Percentiles rank a stretch among this genome's conserved stretches.
phyloP scores from a whole-genome alignment of 352 stramenopile genomes.

The Globisporangium iwayamae region DNA sequence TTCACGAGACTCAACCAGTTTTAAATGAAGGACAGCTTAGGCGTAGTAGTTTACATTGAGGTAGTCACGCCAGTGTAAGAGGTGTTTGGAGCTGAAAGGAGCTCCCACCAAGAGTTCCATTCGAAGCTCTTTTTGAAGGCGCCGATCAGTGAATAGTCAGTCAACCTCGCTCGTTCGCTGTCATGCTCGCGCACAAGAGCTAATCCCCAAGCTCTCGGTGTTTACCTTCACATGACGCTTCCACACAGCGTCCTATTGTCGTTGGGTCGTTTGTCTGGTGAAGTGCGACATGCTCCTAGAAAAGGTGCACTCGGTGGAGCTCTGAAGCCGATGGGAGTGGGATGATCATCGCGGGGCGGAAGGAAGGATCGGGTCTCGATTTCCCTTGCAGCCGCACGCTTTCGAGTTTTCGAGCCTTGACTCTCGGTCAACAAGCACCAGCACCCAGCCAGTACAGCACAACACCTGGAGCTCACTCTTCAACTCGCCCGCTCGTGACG shows the following conservation, averaged over 20 bases:
- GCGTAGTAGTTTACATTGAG: background rate
- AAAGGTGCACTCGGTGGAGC: background rate
- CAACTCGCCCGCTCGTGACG: conserved; percentile 7
- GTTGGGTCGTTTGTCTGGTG: background rate
- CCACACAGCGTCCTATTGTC: background rate
- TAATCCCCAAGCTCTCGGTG: conserved; percentile 1
- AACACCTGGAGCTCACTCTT: conserved; percentile 4
- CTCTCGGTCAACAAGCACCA: background rate
- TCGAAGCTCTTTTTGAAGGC: conserved; percentile 1
- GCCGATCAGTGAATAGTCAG: background rate
- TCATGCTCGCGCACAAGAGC: background rate
- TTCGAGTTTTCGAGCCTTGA: background rate
- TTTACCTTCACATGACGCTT: background rate
- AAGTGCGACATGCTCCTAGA: background rate
- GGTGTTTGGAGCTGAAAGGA: background rate
- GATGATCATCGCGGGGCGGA: background rate
- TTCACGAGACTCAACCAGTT: no score
- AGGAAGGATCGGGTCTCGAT: background rate
- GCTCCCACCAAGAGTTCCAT: background rate
- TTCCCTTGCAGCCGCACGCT: no score
- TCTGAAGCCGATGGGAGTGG: conserved; percentile 1
- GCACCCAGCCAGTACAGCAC: background rate
- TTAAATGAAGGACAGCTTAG: no score
- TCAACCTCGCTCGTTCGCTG: background rate
- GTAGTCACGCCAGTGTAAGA: background rate